Conservation (phyloP, 2,329 filamentous ascomycete species). For the Verticillium nonalfalfae region DNA sequence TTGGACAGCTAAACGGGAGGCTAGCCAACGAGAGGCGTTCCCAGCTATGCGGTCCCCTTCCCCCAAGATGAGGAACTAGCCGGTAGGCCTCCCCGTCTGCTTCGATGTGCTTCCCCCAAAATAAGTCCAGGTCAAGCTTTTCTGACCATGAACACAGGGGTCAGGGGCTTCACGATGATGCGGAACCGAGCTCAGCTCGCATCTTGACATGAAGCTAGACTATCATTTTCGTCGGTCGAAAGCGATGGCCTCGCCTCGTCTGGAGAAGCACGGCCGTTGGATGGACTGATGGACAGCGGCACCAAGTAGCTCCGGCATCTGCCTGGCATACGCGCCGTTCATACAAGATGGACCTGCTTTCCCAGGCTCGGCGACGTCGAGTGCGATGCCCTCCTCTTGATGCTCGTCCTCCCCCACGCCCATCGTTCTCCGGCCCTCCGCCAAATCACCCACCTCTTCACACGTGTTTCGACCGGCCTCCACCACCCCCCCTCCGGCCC, state of each 20-base stretch:
- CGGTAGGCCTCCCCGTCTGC: neutral
- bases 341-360: too few species aligned
- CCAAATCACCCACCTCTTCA: neutral
- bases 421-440: too few species aligned
- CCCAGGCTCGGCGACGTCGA: too few species aligned
- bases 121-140: neutral
- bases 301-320: too few species aligned
- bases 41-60: neutral
- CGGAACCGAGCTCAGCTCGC: neutral
- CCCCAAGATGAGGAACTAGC: neutral
- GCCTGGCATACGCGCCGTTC: too few species aligned
- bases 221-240: neutral
- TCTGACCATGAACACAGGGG: neutral
- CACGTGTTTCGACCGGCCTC: neutral
- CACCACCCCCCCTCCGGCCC: neutral
- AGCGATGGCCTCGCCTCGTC: neutral
- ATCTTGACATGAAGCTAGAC: neutral
- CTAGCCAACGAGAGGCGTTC: neutral
- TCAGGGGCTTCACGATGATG: neutral
- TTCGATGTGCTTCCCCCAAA: too few species aligned
- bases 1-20: neutral
- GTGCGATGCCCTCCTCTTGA: too few species aligned
- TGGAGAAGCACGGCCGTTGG: too few species aligned
- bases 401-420: too few species aligned
- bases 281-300: too few species aligned